Percentiles rank a stretch among this genome's conserved stretches.
Evolutionary conservation across 2,329 filamentous ascomycete species (phyloP).

Genomic region (Xylaria sp.): DNA sequence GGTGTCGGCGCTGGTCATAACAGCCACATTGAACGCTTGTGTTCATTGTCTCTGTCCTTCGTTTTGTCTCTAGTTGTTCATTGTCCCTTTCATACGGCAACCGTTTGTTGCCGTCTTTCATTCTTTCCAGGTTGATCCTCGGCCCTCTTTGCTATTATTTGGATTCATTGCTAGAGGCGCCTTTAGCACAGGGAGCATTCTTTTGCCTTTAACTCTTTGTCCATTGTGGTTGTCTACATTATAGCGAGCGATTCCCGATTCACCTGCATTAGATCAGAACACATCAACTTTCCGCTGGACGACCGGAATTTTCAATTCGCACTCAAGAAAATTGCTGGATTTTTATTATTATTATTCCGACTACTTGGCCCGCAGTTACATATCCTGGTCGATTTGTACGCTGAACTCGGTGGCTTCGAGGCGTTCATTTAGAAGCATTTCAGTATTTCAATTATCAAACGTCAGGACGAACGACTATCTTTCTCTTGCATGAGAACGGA

Average conservation of each 20-base stretch:
- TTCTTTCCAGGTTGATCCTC: conserved; percentile 71
- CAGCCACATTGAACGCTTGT: conserved; percentile 4
- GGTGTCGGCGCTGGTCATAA: conserved; percentile 25
- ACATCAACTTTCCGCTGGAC: conserved; percentile 16
- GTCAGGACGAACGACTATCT: neutral
- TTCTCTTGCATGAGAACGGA: conserved; percentile 14
- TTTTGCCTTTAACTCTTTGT: conserved; percentile 40
- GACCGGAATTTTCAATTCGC: conserved; percentile 11
- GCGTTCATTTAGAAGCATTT: conserved; percentile 32
- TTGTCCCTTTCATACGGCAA: conserved; percentile 44
- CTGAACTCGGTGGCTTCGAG: conserved; percentile 33
- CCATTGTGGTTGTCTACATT: conserved; percentile 29
- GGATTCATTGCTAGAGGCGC: conserved; percentile 34
- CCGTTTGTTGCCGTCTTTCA: conserved; percentile 47
- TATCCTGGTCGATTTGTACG: conserved; percentile 38
- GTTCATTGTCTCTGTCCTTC: conserved; percentile 18
- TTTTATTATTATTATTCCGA: conserved; percentile 24
- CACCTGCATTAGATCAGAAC: conserved; percentile 33
- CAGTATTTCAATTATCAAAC: conserved; percentile 4
- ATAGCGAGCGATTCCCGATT: conserved; percentile 24
- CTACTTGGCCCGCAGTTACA: conserved; percentile 15
- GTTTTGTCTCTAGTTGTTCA: conserved; percentile 37
- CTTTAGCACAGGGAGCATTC: conserved; percentile 39
- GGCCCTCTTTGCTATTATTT: conserved; percentile 53
- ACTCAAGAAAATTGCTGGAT: conserved; percentile 29